Evolutionary conservation across 495 filamentous ascomycete species (phyloP), one percentile per base, ranked within the genome.

Genomic region (Rostrohypoxylon terebratum): DNA sequence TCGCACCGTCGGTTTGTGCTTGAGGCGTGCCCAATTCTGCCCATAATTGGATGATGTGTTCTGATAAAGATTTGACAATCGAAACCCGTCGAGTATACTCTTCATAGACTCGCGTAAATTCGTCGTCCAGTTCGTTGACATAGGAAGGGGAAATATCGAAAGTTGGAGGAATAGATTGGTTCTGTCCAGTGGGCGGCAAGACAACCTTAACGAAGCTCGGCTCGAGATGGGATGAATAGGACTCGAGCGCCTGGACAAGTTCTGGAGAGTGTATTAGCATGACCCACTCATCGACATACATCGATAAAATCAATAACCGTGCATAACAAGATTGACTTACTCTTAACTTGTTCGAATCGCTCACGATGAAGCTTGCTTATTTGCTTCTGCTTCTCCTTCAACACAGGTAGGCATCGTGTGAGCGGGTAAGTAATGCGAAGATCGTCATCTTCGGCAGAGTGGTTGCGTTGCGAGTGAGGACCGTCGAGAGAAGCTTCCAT

Each of bases 171-270:
- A 96, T 85, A n/a, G 89, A 87, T 1, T 91, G 87, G 62, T 93
- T 91, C 3, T 90, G 87, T 0, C 89, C 87, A 0, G 90, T 92
- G 0, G 95, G 95, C 5, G 96, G 96, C 21, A 98, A 85, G 10
- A 87, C 84, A 73, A 98, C 88, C 71, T 88, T 85, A 68, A 98
- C 86, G 75, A 97, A 96, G 4, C 90, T 90, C 16, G 92, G 78
- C 79, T 99, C 96, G 38, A 99, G 91, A 77, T 97, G 95, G 14
- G 92, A 94, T 0, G 96, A 94, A 76, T 97, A 98, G 44, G 94
- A 97, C 77, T 97, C 91, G 13, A 99, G 90, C 1, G 94, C 95
- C 79, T 95, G 89, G 9, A 93, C 93, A 65, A 99, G 89, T 85
- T 97, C 94, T 98, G 28, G 73, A 20, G 10, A 10, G 16, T 7